A percentile compares a stretch with the other conserved stretches of the same genome.
These are phyloP conservation scores for Ceratocystiopsis minuta DNA, from an alignment of 2,329 filamentous ascomycete species.

Conservation along the genomic window DNA sequence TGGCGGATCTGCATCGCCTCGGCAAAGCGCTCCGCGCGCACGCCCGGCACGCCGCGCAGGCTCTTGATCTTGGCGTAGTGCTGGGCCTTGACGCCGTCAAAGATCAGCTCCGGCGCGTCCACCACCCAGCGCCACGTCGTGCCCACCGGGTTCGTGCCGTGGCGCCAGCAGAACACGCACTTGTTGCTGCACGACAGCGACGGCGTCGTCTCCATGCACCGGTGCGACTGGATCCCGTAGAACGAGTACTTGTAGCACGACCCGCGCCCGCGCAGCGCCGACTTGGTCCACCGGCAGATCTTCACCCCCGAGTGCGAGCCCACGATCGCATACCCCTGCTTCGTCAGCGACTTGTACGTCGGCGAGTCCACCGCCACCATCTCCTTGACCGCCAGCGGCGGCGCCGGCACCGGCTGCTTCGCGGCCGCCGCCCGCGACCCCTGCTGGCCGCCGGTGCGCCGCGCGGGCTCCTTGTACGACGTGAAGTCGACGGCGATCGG, in stretches of 20 bases:
- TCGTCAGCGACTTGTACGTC: slow-evolving; percentile 75
- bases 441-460: slow-evolving; percentile 7
- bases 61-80: slow-evolving; percentile 98
- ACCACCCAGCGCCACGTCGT: slow-evolving; percentile 96
- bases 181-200: slow-evolving; percentile 95
- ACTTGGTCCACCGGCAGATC: slow-evolving; percentile 98
- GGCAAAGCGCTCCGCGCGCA: slow-evolving; percentile 75
- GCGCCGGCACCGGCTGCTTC: neutral
- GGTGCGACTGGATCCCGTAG: slow-evolving; percentile 89
- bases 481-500: slow-evolving; percentile 76
- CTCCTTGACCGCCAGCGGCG: slow-evolving; percentile 44
- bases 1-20: slow-evolving; percentile 89
- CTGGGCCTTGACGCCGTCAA: slow-evolving; percentile 71
- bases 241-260: slow-evolving; percentile 98
- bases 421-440: slow-evolving; percentile 22
- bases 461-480: slow-evolving; percentile 28
- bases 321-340: slow-evolving; percentile 91
- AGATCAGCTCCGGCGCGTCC: slow-evolving; percentile 77
- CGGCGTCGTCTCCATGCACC: slow-evolving; percentile 96
- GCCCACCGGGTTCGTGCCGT: slow-evolving; percentile 90
- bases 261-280: slow-evolving; percentile 75
- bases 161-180: slow-evolving; percentile 97
- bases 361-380: slow-evolving; percentile 91
- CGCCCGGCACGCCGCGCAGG: slow-evolving; percentile 83
- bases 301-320: slow-evolving; percentile 93